Base-by-base conservation (phyloP, 2,329 filamentous ascomycete species). In the Verticillium nonalfalfae region DNA sequence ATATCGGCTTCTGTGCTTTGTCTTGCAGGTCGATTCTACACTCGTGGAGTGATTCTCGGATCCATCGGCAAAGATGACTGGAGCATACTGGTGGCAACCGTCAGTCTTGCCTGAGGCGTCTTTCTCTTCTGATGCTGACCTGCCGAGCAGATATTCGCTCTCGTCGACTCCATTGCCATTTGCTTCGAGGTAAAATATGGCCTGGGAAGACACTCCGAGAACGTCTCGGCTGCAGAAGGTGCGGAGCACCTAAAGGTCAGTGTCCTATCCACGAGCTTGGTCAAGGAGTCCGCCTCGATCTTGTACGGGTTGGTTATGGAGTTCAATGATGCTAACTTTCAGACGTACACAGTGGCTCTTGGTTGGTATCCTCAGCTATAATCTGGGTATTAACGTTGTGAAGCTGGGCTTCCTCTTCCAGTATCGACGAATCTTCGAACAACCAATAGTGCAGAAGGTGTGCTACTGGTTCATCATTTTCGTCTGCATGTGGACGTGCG, bases 371-470 rank as follows among this genome's bases (percentile, higher is more conserved):
- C 62, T 73, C 21, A 61, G 65, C 50, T 74, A 74, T 64, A 74
- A 72, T 52, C 38, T 71, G 58, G 69, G 65, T 36, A 70, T 71
- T 65, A 71, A 73, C 59, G 64, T 73, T 15, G 68, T 70, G 59
- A 74, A 74, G 54, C 64, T 72, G 1, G 70, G 68, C 7, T 71
- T 74, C 59, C 63, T 73, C n/a, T 64, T 72, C 57, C 72, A 73
- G 59, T 74, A 72, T 60, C 68, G 69, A 57, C 70, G 71, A 36
- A 71, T 74, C 56, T 74, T 74, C 57, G 64, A 67, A 15, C 62
- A 64, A 13, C 50, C 50, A 3, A 34, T 36, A 0, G 60, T 70
- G 7, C 67, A 68, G n/a, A 62, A 60, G 56, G 59, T 71, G 39
- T 73, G 71, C 63, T 64, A 68, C n/a, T 68, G 67, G 62, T 61